phyloP scores from a whole-genome alignment of 352 stramenopile genomes.

The Phytophthora ramorum region DNA sequence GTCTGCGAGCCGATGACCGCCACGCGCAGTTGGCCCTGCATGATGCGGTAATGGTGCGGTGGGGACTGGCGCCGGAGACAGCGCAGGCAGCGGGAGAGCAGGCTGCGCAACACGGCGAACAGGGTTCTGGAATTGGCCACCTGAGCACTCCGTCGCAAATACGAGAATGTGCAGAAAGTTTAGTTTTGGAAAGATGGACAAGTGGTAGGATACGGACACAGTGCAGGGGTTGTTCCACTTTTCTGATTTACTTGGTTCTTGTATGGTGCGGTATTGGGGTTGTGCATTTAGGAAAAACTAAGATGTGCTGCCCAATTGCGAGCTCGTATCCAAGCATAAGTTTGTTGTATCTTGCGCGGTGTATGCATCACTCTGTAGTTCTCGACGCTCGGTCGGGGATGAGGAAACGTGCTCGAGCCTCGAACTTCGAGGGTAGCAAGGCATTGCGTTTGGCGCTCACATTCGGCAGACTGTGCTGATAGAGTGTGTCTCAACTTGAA shows the following conservation, averaged over 20 bases:
- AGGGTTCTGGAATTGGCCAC: constrained; percentile 1
- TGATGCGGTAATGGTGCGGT: constrained; percentile 13
- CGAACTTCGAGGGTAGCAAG: too few relatives aligned
- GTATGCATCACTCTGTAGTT: too few relatives aligned
- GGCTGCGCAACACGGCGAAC: constrained; percentile 13
- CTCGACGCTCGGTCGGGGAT: too few relatives aligned
- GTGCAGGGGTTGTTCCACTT: too few relatives aligned
- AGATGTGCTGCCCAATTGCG: too few relatives aligned
- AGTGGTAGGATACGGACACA: neutral
- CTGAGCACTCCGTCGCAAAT: constrained; percentile 30
- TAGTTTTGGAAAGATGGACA: constrained; percentile 9
- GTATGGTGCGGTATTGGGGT: neutral
- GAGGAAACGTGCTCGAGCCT: too few relatives aligned
- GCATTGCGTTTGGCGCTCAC: too few relatives aligned
- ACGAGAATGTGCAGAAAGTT: constrained; percentile 22
- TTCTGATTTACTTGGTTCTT: neutral
- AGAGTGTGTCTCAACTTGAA: constrained; percentile 16
- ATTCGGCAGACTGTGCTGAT: constrained; percentile 1
- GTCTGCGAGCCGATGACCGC: constrained; percentile 78
- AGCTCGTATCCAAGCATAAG: too few relatives aligned
- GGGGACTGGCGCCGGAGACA: constrained; percentile 9
- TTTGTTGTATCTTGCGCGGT: too few relatives aligned
- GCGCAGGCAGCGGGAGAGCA: constrained; percentile 29
- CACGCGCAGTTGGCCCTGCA: constrained; percentile 57
- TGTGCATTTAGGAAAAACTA: neutral